phyloP scores from a whole-genome alignment of 2,329 filamentous ascomycete species.

The Xylaria sp. region DNA sequence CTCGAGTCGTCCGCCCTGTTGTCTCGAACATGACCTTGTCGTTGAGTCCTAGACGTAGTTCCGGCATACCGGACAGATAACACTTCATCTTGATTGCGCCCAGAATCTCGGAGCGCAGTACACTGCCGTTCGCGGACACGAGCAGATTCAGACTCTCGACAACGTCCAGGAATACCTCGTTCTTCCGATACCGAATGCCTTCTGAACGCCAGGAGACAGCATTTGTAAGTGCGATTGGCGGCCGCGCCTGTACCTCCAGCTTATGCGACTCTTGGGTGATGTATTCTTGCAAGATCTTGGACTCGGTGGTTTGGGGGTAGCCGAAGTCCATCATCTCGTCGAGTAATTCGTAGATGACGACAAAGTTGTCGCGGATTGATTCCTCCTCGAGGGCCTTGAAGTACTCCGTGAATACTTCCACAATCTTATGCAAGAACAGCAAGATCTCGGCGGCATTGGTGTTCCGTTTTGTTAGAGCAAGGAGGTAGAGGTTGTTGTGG shows the following conservation, averaged over 20 bases:
- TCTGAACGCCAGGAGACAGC: constrained; percentile 97
- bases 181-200: constrained; percentile 97
- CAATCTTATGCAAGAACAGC: constrained; percentile 94
- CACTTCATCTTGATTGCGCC: constrained; percentile 99
- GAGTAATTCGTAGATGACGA: constrained; percentile 96
- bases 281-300: constrained; percentile 97
- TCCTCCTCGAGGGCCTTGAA: constrained; percentile 99
- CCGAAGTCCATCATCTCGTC: constrained; percentile 99
- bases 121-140: constrained; percentile 89
- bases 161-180: constrained; percentile 97
- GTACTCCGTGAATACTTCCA: constrained; percentile 99
- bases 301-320: constrained; percentile 96
- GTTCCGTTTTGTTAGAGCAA: constrained; percentile 96
- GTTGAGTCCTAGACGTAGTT: constrained; percentile 87
- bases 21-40: constrained; percentile 99
- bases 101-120: constrained; percentile 90
- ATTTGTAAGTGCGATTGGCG: constrained; percentile 96
- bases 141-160: constrained; percentile 94
- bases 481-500: constrained; percentile 97
- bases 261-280: constrained; percentile 99
- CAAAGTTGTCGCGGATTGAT: constrained; percentile 98
- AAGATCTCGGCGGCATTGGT: constrained; percentile 98
- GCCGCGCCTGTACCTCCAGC: constrained; percentile 90
- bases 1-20: constrained; percentile 85
- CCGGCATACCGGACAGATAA: constrained; percentile 96